These are phyloP conservation scores for Oemleria cerasiformis DNA, from an alignment of 306 rosid genomes.

Conservation along the genomic window DNA sequence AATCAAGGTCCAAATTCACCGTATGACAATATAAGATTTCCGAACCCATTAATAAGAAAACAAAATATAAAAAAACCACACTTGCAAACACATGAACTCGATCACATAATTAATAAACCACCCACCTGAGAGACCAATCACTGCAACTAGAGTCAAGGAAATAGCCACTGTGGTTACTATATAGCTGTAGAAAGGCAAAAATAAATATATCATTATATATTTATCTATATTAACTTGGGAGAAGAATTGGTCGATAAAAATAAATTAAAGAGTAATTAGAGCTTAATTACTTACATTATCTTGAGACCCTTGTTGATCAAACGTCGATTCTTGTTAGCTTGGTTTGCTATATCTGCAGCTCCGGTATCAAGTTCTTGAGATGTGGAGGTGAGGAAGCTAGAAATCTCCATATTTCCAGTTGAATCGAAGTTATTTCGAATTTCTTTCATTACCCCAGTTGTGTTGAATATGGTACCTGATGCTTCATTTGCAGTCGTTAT, in stretches of 20 bases:
- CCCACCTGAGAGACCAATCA: slow-evolving; percentile 53
- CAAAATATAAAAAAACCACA: neutral
- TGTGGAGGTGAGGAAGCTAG: slow-evolving; percentile 37
- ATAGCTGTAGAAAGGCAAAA: slow-evolving; percentile 47
- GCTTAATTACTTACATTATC: slow-evolving; percentile 36
- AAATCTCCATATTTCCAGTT: slow-evolving; percentile 25
- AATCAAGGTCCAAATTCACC: neutral
- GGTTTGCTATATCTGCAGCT: slow-evolving; percentile 43
- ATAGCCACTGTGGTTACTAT: slow-evolving; percentile 40
- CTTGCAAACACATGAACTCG: neutral
- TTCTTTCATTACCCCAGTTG: slow-evolving; percentile 48
- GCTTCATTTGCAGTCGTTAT: slow-evolving; percentile 61
- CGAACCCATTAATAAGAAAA: neutral
- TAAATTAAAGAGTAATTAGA: neutral
- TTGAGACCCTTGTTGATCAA: slow-evolving; percentile 43
- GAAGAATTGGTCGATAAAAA: neutral
- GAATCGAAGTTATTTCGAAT: slow-evolving; percentile 28
- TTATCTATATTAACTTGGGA: neutral
- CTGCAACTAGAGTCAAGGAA: slow-evolving; percentile 47
- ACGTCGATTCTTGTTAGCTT: slow-evolving; percentile 40
- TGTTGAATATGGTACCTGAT: slow-evolving; percentile 48
- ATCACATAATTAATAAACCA: neutral
- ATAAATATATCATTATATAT: neutral
- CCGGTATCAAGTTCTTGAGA: slow-evolving; percentile 36
- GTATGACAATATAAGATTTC: neutral